Evolutionary conservation across 768 basidiomycete genomes (phyloP).

Genomic region (Suillus fuscotomentosus): DNA sequence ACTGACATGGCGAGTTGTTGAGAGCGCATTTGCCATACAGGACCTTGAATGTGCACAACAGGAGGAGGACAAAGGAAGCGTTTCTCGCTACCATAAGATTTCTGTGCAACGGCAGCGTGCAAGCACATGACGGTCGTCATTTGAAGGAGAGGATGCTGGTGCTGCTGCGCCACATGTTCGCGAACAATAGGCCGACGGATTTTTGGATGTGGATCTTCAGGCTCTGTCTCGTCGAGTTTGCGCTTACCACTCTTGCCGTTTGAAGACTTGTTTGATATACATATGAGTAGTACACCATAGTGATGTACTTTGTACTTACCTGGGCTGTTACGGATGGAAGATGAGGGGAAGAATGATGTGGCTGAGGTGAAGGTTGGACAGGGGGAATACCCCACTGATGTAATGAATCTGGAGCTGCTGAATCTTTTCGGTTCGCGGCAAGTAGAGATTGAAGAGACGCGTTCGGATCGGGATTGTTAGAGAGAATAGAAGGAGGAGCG

Average conservation of each 20-base stretch:
- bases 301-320: conserved; percentile 28
- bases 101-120: conserved; percentile 93
- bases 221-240: conserved; percentile 64
- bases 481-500: conserved; percentile 31
- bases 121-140: conserved; percentile 91
- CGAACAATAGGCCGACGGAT: conserved; percentile 83
- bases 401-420: conserved; percentile 25
- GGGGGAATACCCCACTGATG: conserved; percentile 38
- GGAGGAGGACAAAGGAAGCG: conserved; percentile 93
- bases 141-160: conserved; percentile 66
- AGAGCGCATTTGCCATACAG: conserved; percentile 78
- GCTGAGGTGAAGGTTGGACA: conserved; percentile 18
- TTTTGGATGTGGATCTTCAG: conserved; percentile 67
- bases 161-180: conserved; percentile 58
- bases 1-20: conserved; percentile 86
- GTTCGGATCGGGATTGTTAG: conserved; percentile 38
- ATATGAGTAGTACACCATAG: conserved; percentile 24
- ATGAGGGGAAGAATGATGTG: conserved; percentile 31
- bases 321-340: conserved; percentile 34
- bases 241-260: conserved; percentile 59
- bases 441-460: conserved; percentile 42
- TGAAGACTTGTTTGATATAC: conserved; percentile 19
- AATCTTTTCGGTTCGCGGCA: conserved; percentile 31
- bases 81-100: conserved; percentile 95
- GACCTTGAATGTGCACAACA: conserved; percentile 88